Base-by-base conservation (phyloP, 106 monocot species). In the Platanthera zijinensis region DNA sequence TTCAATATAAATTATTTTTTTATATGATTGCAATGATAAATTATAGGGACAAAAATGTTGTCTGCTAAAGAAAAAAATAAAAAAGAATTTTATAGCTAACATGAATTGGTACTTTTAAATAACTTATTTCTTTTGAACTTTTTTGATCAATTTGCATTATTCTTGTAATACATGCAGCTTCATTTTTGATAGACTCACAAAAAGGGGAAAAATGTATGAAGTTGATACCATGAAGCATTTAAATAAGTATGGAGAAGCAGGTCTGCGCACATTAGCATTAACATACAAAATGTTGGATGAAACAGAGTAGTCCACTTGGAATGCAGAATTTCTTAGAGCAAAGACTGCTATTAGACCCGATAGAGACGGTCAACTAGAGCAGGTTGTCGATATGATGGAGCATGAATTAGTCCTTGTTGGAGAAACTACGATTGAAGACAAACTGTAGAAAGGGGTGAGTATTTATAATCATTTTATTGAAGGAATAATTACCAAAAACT, bases 401-500 rank as follows among this genome's bases (percentile, higher is more conserved):
- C 81, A 51, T 18, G 81, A 89, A 63, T 77, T 89, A 62, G 72
- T 89, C 56, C 89, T 89, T 82, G 79, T 89, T 39, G 89, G 89
- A 75, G 89, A 85, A 21, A 89, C 89, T 56, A 86, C 89, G 52
- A 79, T 89, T 49, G 89, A 89, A 50, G 89, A 89, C 51, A 89
- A 86, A 75, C 72, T 89, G 63, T 86, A 89, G 72, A 85, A 78
- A 82, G 85, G 89, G 62, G 89, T 89, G 73, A 62, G 81, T 73
- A 17, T 70, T 57, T 61, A 45, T 10, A 5, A 49, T 47, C 8
- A 76, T 46, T 19, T 53, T 69, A 56, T 10, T 72, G 21, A 39
- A n/a, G n/a, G n/a, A n/a, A n/a, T n/a, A n/a, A n/a, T n/a, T n/a
- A n/a, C n/a, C n/a, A n/a, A n/a, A n/a, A n/a, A n/a, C n/a, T n/a